phyloP scores from a whole-genome alignment of 2,329 filamentous ascomycete genomes.

The Trichoderma sp. region DNA sequence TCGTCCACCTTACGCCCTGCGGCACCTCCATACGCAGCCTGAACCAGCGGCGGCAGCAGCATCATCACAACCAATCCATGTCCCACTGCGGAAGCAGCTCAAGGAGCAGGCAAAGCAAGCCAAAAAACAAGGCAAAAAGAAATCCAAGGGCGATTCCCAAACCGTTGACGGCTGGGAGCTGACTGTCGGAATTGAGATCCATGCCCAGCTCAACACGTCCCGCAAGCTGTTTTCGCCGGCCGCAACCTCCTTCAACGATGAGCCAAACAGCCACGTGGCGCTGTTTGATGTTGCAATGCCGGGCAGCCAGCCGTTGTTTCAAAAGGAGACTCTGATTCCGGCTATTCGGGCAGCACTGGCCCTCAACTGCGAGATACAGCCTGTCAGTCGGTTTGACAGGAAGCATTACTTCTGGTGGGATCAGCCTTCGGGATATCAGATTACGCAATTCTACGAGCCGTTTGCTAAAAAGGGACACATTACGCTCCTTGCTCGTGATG shows the following conservation, averaged over 20 bases:
- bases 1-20: conserved; percentile 23
- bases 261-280: conserved; percentile 82
- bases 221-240: conserved; percentile 86
- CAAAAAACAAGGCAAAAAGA: conserved; percentile 59
- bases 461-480: conserved; percentile 69
- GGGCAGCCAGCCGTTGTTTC: conserved; percentile 83
- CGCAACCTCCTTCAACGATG: conserved; percentile 60
- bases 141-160: conserved; percentile 46
- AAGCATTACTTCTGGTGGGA: conserved; percentile 99
- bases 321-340: conserved; percentile 77
- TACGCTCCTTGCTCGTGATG: conserved; percentile 70
- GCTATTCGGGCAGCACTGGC: conserved; percentile 87
- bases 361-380: conserved; percentile 74
- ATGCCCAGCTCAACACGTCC: conserved; percentile 88
- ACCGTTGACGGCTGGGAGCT: conserved; percentile 76
- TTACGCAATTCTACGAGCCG: conserved; percentile 88
- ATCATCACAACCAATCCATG: conserved; percentile 22
- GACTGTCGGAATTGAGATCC: conserved; percentile 94
- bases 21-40: conserved; percentile 34
- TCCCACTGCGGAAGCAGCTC: conserved; percentile 67
- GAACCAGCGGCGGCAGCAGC: conserved; percentile 3
- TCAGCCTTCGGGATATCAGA: conserved; percentile 93
- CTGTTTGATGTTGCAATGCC: conserved; percentile 87
- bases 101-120: conserved; percentile 69
- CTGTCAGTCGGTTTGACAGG: conserved; percentile 79